phyloP scores from a whole-genome alignment of 2,329 filamentous ascomycete genomes.

The Geosmithia flava region DNA sequence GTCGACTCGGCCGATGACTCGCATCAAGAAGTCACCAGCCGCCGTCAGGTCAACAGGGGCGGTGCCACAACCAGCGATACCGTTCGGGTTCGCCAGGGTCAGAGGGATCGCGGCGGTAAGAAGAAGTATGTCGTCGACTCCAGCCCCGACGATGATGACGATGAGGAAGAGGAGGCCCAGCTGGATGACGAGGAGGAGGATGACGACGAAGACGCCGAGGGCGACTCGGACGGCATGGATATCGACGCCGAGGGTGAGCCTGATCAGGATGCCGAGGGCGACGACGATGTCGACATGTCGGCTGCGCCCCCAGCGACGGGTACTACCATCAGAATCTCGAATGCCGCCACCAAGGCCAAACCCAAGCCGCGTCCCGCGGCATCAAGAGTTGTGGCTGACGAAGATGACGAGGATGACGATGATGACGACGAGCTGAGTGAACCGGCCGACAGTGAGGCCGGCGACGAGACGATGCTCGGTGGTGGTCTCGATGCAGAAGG shows the following conservation, averaged over 20 bases:
- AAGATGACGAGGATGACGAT: conserved; percentile 26
- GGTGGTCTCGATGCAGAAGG: conserved; percentile 32
- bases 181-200: conserved; percentile 28
- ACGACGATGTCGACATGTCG: conserved; percentile 29
- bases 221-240: conserved; percentile 17
- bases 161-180: conserved; percentile 21
- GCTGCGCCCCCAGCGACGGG: conserved; percentile 15
- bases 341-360: conserved; percentile 8
- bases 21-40: conserved; percentile 31
- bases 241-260: conserved; percentile 22
- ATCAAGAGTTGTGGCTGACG: conserved; percentile 1
- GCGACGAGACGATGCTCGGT: conserved; percentile 26
- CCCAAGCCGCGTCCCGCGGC: conserved; percentile 4
- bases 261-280: conserved; percentile 25
- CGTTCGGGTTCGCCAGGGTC: conserved; percentile 33
- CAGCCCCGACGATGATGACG: conserved; percentile 33
- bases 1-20: conserved; percentile 19
- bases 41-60: conserved; percentile 34
- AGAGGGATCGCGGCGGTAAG: conserved; percentile 40
- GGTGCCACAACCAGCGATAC: conserved; percentile 16
- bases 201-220: conserved; percentile 22
- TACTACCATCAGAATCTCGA: conserved; percentile 33
- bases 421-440: conserved; percentile 46
- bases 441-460: conserved; percentile 34
- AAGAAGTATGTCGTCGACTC: conserved; percentile 50